Base-by-base conservation (phyloP, 257 asterid species). In the Parsonsia alboflavescens region DNA sequence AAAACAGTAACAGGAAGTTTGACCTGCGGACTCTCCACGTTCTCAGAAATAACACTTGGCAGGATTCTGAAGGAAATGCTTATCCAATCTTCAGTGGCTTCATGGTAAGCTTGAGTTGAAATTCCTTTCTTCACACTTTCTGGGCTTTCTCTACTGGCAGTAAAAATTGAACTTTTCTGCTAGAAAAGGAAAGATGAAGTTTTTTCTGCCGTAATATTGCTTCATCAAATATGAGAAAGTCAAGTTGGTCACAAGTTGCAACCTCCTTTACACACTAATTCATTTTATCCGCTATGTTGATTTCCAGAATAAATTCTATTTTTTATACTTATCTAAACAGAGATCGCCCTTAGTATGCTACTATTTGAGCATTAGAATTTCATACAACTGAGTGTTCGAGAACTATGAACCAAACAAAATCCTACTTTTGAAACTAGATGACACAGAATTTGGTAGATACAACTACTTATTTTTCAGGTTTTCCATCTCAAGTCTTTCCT, bases 71-170 rank as follows among this genome's bases (percentile, higher is more conserved):
- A 74, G 98, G 90, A 81, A 82, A 76, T 39, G 88, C 89, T 48
- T 67, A 59, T 79, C 98, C 98, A 75, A 81, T 95, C 82, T 92
- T 87, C 86, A 88, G 78, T 80, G 99, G 99, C 78, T 89, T 95
- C 80, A 85, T 86, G 93, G 99, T 95, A 67, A 82, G 85, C 61
- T 54, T 81, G 65, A 73, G 45, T 65, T 80, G 21, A 80, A 48
- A 70, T 69, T 71, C 73, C 24, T 76, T 21, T 70, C 17, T 69
- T 33, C 28, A 12, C 24, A 57, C 12, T 48, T 39, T 16, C 41
- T 59, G 39, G 24, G 33, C 58, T 48, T 3, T 36, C 46, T 70
- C 56, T 12, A 5, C 52, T 76, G 24, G 33, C 68, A 24, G 45
- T 28, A 13, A 66, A 52, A 21, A 53, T n/a, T 53, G 22, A 30